phyloP scores from a whole-genome alignment of 345 rosid species.

The Citrus australasica region DNA sequence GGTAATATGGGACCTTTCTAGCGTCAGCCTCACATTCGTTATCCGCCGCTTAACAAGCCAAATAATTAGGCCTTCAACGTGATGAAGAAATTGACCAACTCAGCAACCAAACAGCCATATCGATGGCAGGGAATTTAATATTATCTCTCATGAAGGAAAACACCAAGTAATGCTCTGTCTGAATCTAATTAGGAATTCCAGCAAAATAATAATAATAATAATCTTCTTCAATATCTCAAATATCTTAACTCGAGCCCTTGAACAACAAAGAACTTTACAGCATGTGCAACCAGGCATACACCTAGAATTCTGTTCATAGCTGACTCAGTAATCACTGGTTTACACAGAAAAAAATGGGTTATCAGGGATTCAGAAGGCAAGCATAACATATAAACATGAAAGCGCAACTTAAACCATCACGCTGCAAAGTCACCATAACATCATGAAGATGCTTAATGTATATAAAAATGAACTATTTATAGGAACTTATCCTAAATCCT shows the following conservation, averaged over 20 bases:
- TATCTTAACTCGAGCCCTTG: slow-evolving; percentile 26
- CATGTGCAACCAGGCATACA: slow-evolving; percentile 60
- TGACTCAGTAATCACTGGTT: slow-evolving; percentile 59
- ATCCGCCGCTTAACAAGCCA: too few relatives aligned
- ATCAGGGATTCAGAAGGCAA: neutral
- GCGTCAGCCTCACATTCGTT: neutral
- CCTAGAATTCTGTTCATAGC: slow-evolving; percentile 47
- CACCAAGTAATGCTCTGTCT: neutral
- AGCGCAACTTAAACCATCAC: neutral
- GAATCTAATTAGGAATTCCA: neutral
- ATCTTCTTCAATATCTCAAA: slow-evolving; percentile 12
- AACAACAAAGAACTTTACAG: slow-evolving; percentile 43
- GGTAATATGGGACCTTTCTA: neutral
- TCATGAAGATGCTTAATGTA: neutral
- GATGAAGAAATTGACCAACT: neutral
- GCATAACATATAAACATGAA: neutral
- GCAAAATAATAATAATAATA: neutral
- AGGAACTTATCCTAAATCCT: neutral
- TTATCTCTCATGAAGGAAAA: neutral
- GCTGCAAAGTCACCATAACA: neutral
- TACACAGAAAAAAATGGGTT: slow-evolving; percentile 11
- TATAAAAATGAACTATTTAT: neutral
- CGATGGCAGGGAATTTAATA: neutral
- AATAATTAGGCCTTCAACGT: too few relatives aligned
- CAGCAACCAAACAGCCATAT: neutral